A percentile compares a stretch with the other conserved stretches of the same genome.
Conservation (phyloP, 1,284 basidiomycete species). For the Sphaerobolus stellatus region DNA sequence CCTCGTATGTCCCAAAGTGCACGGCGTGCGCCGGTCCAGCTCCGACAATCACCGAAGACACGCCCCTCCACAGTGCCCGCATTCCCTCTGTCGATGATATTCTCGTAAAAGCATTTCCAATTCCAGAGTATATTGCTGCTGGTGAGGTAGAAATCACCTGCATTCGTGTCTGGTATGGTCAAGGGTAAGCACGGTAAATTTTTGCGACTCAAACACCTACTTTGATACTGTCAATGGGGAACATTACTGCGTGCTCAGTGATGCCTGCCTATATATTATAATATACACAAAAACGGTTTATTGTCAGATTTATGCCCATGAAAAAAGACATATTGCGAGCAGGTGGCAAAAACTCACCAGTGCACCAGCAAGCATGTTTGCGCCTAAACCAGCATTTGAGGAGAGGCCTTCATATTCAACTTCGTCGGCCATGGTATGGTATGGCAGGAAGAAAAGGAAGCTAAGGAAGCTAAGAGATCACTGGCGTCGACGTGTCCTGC, state of each 20-base stretch:
- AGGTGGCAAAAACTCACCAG: slow-evolving; percentile 56
- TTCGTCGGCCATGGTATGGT: slow-evolving; percentile 40
- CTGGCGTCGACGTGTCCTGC: neutral
- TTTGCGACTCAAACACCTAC: slow-evolving; percentile 44
- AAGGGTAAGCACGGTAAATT: neutral
- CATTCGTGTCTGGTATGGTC: slow-evolving; percentile 84
- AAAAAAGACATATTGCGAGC: slow-evolving; percentile 1
- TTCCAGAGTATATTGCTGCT: slow-evolving; percentile 83
- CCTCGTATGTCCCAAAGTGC: slow-evolving; percentile 96
- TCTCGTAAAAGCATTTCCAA: slow-evolving; percentile 84
- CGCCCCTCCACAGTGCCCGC: slow-evolving; percentile 91
- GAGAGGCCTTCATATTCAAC: slow-evolving; percentile 76
- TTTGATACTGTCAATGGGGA: slow-evolving; percentile 97
- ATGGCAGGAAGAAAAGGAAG: neutral
- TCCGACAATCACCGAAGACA: slow-evolving; percentile 95
- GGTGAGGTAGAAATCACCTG: slow-evolving; percentile 89
- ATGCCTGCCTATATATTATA: slow-evolving; percentile 81
- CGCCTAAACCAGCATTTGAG: slow-evolving; percentile 71
- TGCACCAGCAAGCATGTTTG: slow-evolving; percentile 97
- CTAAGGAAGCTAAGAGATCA: neutral
- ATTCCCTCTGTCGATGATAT: slow-evolving; percentile 94
- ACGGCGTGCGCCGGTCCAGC: slow-evolving; percentile 98
- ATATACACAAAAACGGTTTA: slow-evolving; percentile 2
- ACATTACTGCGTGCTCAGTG: slow-evolving; percentile 99
- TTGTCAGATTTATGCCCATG: neutral